Evolutionary conservation across 768 basidiomycete genomes (phyloP).

Genomic region (Rhodotorula kratochvilovae): DNA sequence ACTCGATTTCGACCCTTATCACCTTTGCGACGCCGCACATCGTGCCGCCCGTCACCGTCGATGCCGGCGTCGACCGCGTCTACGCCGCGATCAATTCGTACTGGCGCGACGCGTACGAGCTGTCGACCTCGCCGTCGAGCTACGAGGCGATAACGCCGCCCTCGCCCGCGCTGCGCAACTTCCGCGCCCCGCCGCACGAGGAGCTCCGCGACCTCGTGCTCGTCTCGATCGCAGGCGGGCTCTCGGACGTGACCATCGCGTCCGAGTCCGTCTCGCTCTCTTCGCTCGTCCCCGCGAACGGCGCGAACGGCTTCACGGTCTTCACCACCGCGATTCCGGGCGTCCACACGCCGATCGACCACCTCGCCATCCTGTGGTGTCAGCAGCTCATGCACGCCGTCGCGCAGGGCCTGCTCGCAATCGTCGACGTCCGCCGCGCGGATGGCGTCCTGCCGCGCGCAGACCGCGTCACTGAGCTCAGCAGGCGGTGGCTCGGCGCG

Average conservation of each 20-base stretch:
- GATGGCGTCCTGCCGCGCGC: constrained; percentile 1
- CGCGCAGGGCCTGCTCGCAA: constrained; percentile 28
- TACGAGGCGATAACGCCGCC: neutral
- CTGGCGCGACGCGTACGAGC: constrained; percentile 50
- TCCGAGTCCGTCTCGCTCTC: constrained; percentile 79
- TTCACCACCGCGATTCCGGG: constrained; percentile 84
- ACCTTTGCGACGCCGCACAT: constrained; percentile 96
- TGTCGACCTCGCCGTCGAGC: constrained; percentile 50
- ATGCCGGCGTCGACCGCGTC: constrained; percentile 69
- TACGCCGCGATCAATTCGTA: constrained; percentile 52
- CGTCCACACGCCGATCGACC: constrained; percentile 92
- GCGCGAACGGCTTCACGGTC: constrained; percentile 53
- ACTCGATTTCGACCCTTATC: constrained; percentile 65
- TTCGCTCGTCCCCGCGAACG: constrained; percentile 51
- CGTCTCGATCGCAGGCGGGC: constrained; percentile 83
- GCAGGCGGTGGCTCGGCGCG: constrained; percentile 10
- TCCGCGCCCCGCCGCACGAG: neutral
- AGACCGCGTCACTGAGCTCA: constrained; percentile 14
- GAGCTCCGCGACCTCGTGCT: constrained; percentile 46
- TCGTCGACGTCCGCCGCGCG: constrained; percentile 25
- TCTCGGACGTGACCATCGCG: constrained; percentile 83
- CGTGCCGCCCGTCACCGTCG: constrained; percentile 82
- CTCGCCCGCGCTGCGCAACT: neutral
- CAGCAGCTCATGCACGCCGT: constrained; percentile 74
- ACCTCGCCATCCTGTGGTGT: constrained; percentile 97